Evolutionary conservation across 2,329 filamentous ascomycete species (phyloP).

Genomic region (Xylaria sp.): DNA sequence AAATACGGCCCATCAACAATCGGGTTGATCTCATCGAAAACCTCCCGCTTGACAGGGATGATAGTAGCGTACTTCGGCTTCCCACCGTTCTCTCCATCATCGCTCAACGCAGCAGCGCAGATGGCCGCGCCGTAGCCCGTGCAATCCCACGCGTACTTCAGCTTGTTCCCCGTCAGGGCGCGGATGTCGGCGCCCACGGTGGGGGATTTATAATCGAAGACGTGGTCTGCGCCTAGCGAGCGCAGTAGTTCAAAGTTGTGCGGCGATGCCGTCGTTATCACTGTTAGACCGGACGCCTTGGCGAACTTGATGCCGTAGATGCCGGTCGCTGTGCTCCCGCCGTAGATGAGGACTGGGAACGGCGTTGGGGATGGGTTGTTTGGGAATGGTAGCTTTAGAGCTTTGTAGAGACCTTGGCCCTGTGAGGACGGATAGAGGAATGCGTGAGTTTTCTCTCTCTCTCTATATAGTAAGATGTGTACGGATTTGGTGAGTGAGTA

Average conservation of each 20-base stretch:
- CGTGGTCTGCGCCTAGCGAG: conserved; percentile 48
- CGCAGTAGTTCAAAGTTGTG: conserved; percentile 53
- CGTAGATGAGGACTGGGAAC: conserved; percentile 58
- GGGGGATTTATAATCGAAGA: conserved; percentile 50
- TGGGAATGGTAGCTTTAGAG: conserved; percentile 60
- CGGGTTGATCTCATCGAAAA: conserved; percentile 47
- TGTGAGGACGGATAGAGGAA: conserved; percentile 36
- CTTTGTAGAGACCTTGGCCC: conserved; percentile 62
- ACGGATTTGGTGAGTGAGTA: not conserved
- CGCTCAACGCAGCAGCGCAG: conserved; percentile 34
- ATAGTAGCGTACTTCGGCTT: conserved; percentile 29
- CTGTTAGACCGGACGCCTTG: conserved; percentile 54
- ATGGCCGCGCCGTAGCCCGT: conserved; percentile 40
- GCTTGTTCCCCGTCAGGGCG: conserved; percentile 38
- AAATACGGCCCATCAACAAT: conserved; percentile 46
- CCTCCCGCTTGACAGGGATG: conserved; percentile 31
- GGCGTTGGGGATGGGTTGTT: conserved; percentile 50
- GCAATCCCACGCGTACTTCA: conserved; percentile 53
- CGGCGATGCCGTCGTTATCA: conserved; percentile 56
- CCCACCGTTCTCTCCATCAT: conserved; percentile 27
- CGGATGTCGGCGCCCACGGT: conserved; percentile 42
- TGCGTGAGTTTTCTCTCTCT: conserved; percentile 3
- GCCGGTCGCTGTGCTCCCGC: conserved; percentile 65
- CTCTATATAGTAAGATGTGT: not conserved
- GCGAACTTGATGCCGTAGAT: conserved; percentile 62